These are phyloP conservation scores for Teunomyces stri DNA, from an alignment of 805 yeast genomes.

Conservation along the genomic window DNA sequence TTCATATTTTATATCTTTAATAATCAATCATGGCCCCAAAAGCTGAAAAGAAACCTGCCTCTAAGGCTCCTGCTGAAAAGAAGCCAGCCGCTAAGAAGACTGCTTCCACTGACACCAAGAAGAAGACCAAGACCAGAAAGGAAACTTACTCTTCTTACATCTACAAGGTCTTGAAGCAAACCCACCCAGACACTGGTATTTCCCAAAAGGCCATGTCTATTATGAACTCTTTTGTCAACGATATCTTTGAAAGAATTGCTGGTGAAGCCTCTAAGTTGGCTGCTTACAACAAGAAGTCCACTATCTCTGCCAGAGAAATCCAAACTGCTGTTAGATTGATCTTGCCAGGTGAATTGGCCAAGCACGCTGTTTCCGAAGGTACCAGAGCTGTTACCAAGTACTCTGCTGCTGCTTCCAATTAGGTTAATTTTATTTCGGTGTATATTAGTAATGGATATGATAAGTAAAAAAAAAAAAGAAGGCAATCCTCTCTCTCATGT, in stretches of 20 bases:
- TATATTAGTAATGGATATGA: conserved; percentile 12
- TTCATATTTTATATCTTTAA: conserved; percentile 2
- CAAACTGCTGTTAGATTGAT: conserved; percentile 98
- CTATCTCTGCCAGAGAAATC: conserved; percentile 97
- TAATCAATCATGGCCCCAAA: conserved; percentile 26
- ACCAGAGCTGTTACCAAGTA: conserved; percentile 97
- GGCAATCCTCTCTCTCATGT: too few species aligned
- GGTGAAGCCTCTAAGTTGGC: conserved; percentile 97
- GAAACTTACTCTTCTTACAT: conserved; percentile 97
- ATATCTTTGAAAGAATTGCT: conserved; percentile 97
- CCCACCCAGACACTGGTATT: conserved; percentile 99
- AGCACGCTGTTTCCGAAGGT: conserved; percentile 98
- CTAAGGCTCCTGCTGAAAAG: conserved; percentile 97
- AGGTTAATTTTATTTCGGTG: conserved; percentile 15
- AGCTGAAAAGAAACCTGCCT: conserved; percentile 78
- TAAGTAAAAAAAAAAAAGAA: neutral
- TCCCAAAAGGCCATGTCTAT: conserved; percentile 98
- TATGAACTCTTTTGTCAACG: conserved; percentile 97
- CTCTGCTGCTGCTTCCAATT: conserved; percentile 68
- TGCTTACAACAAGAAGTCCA: conserved; percentile 97
- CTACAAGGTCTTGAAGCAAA: conserved; percentile 97
- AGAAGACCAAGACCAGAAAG: conserved; percentile 94
- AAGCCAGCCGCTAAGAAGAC: conserved; percentile 87
- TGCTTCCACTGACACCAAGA: conserved; percentile 74
- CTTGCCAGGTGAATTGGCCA: conserved; percentile 97